Base-by-base conservation (phyloP, 352 stramenopile species). In the Paralagenidium karlingii region DNA sequence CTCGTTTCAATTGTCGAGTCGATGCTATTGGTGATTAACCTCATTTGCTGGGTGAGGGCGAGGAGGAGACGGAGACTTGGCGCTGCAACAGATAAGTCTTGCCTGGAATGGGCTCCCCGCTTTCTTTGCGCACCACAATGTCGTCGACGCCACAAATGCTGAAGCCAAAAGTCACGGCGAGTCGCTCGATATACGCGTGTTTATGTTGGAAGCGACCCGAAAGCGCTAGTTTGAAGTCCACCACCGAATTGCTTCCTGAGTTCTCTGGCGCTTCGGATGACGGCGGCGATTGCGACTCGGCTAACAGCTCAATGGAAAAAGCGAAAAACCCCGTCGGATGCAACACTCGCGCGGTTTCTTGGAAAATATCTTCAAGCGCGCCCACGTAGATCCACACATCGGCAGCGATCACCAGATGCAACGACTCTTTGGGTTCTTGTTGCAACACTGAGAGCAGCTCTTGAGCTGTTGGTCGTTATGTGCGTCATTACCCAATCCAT, bases 311-410 rank as follows among this genome's bases (percentile, higher is more conserved):
- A 19, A 78, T 82, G 9, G 75, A 88, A 40, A 88, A 88, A 12
- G 59, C 60, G 32, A 88, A 58, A 56, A 58, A 81, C 2, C 66
- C 61, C 5, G 24, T 25, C 1, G 47, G 20, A 31, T 50, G 45
- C 9, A 89, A 58, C 41, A 81, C 80, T 7, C 45, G 53, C 8
- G 45, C 45, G 34, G 55, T 67, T 8, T 79, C 20, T 3, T 42
- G 36, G 26, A 86, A 85, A 16, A 85, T 70, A 26, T 63, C 33
- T 12, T 82, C 69, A 15, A 89, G 49, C 5, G 54, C 66, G 8
- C 75, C 75, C n/a, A 89, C 71, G 34, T 89, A 89, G 47, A 89
- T 89, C 75, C 75, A 89, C n/a, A 89, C 75, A 39, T 89, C 75
- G 13, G 71, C 75, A 0, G 75, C 78, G 30, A 89, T 66, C 21